These are phyloP conservation scores for Colletotrichum sidae DNA, from an alignment of 2,329 filamentous ascomycete genomes.

Conservation along the genomic window DNA sequence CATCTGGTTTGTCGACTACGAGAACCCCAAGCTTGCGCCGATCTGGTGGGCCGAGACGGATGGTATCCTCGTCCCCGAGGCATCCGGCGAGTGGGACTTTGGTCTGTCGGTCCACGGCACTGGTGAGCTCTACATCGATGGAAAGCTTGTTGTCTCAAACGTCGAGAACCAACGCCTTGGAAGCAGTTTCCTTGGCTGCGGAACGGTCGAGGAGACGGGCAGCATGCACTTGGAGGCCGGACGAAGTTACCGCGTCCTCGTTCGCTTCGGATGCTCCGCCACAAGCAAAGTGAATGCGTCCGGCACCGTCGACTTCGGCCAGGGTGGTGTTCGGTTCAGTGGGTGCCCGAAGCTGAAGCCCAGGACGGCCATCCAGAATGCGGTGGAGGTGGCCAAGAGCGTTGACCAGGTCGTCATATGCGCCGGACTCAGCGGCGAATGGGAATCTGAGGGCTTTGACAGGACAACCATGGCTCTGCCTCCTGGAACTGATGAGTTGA, in stretches of 20 bases:
- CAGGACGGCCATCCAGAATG: slow-evolving; percentile 37
- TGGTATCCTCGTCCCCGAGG: slow-evolving; percentile 40
- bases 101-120: slow-evolving; percentile 50
- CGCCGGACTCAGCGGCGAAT: slow-evolving; percentile 66
- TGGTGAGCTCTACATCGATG: slow-evolving; percentile 48
- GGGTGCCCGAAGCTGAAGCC: slow-evolving; percentile 40
- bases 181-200: slow-evolving; percentile 51
- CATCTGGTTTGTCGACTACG: slow-evolving; percentile 44
- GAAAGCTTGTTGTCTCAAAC: slow-evolving; percentile 46
- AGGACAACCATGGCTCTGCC: slow-evolving; percentile 77
- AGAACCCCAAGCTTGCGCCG: slow-evolving; percentile 39
- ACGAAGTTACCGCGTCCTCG: slow-evolving; percentile 45
- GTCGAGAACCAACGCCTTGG: slow-evolving; percentile 48
- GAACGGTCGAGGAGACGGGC: slow-evolving; percentile 47
- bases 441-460: slow-evolving; percentile 67
- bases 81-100: slow-evolving; percentile 44
- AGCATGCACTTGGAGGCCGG: slow-evolving; percentile 42
- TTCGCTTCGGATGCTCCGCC: slow-evolving; percentile 44
- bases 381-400: slow-evolving; percentile 56
- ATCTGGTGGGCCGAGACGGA: slow-evolving; percentile 42
- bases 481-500: slow-evolving; percentile 67
- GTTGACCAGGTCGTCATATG: slow-evolving; percentile 67
- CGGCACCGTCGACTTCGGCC: slow-evolving; percentile 45
- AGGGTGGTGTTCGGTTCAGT: slow-evolving; percentile 44
- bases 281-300: slow-evolving; percentile 43